phyloP scores from a whole-genome alignment of 495 filamentous ascomycete species.

The Daldinia childiae region DNA sequence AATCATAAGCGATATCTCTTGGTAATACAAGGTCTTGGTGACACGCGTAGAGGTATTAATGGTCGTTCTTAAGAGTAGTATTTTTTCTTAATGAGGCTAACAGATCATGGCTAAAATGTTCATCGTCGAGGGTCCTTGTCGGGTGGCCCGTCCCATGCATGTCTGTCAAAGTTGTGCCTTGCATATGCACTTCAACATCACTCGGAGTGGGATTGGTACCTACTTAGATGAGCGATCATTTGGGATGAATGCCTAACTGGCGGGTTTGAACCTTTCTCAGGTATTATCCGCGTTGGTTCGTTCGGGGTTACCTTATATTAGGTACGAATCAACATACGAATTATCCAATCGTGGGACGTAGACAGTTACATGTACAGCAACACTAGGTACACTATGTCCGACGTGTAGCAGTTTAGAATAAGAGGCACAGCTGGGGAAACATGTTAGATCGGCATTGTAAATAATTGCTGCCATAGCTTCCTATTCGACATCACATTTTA shows the following conservation, averaged over 20 bases:
- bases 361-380: neutral
- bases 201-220: conserved; percentile 31
- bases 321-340: conserved; percentile 11
- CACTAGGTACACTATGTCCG: conserved; percentile 5
- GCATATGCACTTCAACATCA: conserved; percentile 38
- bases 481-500: conserved; percentile 32
- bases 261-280: conserved; percentile 8
- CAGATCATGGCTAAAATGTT: conserved; percentile 26
- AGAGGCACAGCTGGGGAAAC: conserved; percentile 21
- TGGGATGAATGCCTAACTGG: conserved; percentile 14
- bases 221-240: conserved; percentile 25
- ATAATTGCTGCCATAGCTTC: conserved; percentile 11
- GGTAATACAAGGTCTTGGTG: neutral
- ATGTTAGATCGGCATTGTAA: conserved; percentile 22
- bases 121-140: conserved; percentile 16
- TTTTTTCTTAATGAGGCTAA: conserved; percentile 34
- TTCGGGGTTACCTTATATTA: conserved; percentile 14
- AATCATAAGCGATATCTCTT: conserved; percentile 2
- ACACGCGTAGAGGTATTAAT: conserved; percentile 15
- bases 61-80: conserved; percentile 28
- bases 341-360: conserved; percentile 8
- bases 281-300: conserved; percentile 13
- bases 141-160: conserved; percentile 37
- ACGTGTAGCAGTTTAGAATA: conserved; percentile 18
- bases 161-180: conserved; percentile 35